These are phyloP conservation scores for Lomentospora prolificans DNA, from an alignment of 2,329 filamentous ascomycete species.

Conservation along the genomic window DNA sequence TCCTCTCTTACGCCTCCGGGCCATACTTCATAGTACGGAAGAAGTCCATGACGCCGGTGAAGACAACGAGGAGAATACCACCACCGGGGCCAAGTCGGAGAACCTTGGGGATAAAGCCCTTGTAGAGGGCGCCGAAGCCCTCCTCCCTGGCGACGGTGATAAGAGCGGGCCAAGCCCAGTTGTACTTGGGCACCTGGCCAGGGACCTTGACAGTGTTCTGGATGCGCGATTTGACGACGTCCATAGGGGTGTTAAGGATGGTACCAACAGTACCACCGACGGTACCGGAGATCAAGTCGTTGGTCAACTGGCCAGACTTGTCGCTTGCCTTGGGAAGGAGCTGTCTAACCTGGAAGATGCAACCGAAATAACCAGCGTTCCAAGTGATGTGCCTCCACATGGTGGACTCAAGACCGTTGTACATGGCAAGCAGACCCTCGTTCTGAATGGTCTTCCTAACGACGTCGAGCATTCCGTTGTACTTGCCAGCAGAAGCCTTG, in stretches of 20 bases:
- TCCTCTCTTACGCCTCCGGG: background rate
- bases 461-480: conserved; percentile 72
- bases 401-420: conserved; percentile 94
- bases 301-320: conserved; percentile 72
- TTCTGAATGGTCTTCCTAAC: conserved; percentile 71
- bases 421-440: conserved; percentile 80
- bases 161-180: conserved; percentile 91
- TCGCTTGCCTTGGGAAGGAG: conserved; percentile 72
- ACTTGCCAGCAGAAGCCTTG: conserved; percentile 82
- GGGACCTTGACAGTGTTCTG: conserved; percentile 82
- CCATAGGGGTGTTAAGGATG: conserved; percentile 87
- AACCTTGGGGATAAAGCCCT: conserved; percentile 95
- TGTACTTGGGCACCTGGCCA: conserved; percentile 86
- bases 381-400: conserved; percentile 86
- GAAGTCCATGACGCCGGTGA: conserved; percentile 85
- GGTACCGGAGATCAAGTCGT: conserved; percentile 79
- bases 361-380: conserved; percentile 96
- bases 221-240: conserved; percentile 96
- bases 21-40: conserved; percentile 55
- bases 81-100: conserved; percentile 44
- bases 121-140: conserved; percentile 86
- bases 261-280: conserved; percentile 85
- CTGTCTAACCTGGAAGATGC: conserved; percentile 91
- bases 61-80: conserved; percentile 71
- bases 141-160: conserved; percentile 86